Evolutionary conservation across 805 yeast species (phyloP).

Genomic region (Isabelozyma heimii): DNA sequence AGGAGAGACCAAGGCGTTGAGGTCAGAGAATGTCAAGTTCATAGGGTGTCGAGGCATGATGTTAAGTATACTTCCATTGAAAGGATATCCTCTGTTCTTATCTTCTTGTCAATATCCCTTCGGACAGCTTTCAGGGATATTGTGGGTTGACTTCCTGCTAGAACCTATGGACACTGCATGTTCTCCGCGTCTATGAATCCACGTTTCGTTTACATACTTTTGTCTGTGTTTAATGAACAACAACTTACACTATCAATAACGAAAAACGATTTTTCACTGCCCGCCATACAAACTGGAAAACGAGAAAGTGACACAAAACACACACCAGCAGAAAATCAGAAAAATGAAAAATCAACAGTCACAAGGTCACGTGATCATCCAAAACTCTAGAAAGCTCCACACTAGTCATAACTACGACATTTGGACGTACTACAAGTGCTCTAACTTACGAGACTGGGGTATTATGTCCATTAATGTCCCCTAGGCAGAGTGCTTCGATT

Average conservation of each 20-base stretch:
- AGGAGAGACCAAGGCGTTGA: neutral
- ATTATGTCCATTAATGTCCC: too few relatives aligned
- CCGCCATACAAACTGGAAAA: neutral
- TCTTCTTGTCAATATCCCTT: too few relatives aligned
- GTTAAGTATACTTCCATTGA: too few relatives aligned
- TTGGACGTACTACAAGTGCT: neutral
- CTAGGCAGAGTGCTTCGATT: too few relatives aligned
- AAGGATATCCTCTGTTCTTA: too few relatives aligned
- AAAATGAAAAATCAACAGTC: neutral
- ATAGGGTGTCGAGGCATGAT: neutral
- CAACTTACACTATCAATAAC: neutral
- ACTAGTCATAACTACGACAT: neutral
- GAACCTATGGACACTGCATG: too few relatives aligned
- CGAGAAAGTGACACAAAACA: neutral
- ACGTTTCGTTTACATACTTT: neutral
- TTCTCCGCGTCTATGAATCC: neutral
- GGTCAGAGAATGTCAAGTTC: neutral
- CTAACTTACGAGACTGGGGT: neutral
- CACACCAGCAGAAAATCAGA: neutral
- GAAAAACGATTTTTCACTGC: neutral
- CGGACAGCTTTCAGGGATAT: neutral
- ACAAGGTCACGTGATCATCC: neutral
- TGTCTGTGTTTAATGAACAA: neutral
- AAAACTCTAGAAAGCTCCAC: too few relatives aligned
- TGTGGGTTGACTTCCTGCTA: neutral